Base-by-base conservation (phyloP, 768 basidiomycete genomes). In the Roridomyces roridus region DNA sequence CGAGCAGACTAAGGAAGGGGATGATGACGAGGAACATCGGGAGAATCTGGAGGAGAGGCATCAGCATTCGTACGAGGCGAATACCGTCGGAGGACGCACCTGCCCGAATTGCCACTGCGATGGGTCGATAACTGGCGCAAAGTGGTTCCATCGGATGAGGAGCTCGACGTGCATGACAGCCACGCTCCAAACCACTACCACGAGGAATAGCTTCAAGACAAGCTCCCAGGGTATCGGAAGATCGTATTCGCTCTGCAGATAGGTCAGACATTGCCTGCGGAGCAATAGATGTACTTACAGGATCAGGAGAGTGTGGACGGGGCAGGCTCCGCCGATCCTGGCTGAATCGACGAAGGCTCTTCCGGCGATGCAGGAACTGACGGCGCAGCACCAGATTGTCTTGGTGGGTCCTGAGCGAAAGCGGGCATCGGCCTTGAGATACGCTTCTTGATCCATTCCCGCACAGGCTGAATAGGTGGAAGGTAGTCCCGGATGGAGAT, bases 31-130 rank as follows among this genome's bases (percentile, higher is more conserved):
- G 29, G 14, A 31, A 31, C 29, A 31, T 31, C 29, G 29, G 29
- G 29, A 31, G 29, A 7, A 31, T 31, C 29, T 31, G 29, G 29
- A 31, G 14, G 14, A 14, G 29, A 31, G 29, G 29, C 6, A 31
- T 31, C 29, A 6, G 29, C 29, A 14, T 14, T 31, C 14, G 7
- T n/a, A n/a, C n/a, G n/a, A 31, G 29, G 29, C 29, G 29, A 6
- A 6, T 14, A 6, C 7, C 29, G 6, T 14, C 7, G 14, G 29
- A 6, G 29, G 21, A 26, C 40, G 6, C 28, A 59, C 57, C 57
- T 59, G 57, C n/a, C 51, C 51, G 43, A 53, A 59, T n/a, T 51
- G 50, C 57, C 57, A 59, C 12, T 28, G 36, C 7, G 43, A 29
- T 26, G 31, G 25, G 29, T 53, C 44, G n/a, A 41, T 31, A 14